Conservation (phyloP, 2,329 filamentous ascomycete species). For the Phyllosticta citribraziliensis region DNA sequence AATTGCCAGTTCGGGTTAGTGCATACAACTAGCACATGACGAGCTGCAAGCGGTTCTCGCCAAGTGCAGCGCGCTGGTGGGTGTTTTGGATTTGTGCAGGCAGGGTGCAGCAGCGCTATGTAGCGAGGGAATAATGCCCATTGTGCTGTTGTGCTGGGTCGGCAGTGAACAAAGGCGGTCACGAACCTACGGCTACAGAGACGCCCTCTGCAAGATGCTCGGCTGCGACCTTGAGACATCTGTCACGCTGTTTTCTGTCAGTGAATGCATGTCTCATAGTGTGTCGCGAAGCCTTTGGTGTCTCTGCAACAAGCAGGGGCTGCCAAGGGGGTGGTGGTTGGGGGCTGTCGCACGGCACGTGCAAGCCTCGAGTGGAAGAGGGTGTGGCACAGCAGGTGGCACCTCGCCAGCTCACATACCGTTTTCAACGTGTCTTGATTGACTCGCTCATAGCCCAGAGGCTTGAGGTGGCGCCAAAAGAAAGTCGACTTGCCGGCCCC, state of each 20-base stretch:
- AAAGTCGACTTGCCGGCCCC: constrained; percentile 89
- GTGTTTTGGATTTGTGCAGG: neutral
- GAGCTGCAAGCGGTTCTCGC: neutral
- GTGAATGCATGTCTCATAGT: constrained; percentile 16
- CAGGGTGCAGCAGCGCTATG: neutral
- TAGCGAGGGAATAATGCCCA: neutral
- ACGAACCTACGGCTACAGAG: constrained; percentile 69
- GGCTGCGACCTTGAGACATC: constrained; percentile 60
- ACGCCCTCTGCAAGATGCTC: constrained; percentile 53
- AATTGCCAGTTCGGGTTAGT: constrained; percentile 4
- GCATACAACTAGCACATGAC: neutral
- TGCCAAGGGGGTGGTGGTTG: neutral
- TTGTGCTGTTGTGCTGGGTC: neutral
- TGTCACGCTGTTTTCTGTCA: constrained; percentile 41
- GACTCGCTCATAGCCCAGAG: constrained; percentile 69
- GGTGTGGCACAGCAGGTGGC: constrained; percentile 9
- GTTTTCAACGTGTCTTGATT: constrained; percentile 87
- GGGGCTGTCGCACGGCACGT: constrained; percentile 14
- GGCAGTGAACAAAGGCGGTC: constrained; percentile 4
- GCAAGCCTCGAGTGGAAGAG: constrained; percentile 12
- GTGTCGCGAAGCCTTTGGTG: neutral
- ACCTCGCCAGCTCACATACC: constrained; percentile 28
- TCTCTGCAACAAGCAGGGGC: neutral
- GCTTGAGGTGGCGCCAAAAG: constrained; percentile 68
- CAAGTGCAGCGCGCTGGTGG: neutral